Conservation (phyloP, 2,329 filamentous ascomycete genomes). For the Nemania sp. region DNA sequence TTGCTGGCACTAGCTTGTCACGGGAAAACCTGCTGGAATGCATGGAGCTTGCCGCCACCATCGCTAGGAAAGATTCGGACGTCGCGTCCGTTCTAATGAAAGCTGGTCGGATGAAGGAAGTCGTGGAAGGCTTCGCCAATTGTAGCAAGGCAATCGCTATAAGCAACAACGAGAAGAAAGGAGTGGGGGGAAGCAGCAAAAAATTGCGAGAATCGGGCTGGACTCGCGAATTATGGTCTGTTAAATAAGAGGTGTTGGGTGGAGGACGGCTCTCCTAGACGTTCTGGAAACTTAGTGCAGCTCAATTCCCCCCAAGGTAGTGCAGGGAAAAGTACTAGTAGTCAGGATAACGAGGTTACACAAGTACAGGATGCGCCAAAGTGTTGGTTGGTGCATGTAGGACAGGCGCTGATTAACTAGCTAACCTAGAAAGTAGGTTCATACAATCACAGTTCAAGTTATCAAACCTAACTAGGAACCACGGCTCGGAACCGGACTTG, state of each 20-base stretch:
- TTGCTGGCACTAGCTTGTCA: slow-evolving; percentile 72
- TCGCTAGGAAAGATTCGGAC: slow-evolving; percentile 72
- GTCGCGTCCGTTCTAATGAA: slow-evolving; percentile 66
- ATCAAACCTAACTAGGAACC: no score
- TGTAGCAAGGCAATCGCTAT: slow-evolving; percentile 73
- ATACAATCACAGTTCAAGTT: no score
- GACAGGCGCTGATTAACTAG: no score
- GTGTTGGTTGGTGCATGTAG: no score
- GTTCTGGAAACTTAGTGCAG: no score
- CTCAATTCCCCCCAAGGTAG: no score
- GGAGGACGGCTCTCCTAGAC: no score
- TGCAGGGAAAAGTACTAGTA: no score
- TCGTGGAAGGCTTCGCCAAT: slow-evolving; percentile 75
- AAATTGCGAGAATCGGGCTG: slow-evolving; percentile 65
- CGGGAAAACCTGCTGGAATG: slow-evolving; percentile 78
- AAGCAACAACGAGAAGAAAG: slow-evolving; percentile 58
- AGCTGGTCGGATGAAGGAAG: slow-evolving; percentile 70
- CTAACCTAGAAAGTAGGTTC: no score
- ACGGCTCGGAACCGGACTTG: no score
- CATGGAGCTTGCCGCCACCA: slow-evolving; percentile 79
- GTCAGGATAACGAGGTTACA: no score
- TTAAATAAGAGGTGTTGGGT: slow-evolving; percentile 46
- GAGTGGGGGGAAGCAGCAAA: slow-evolving; percentile 55
- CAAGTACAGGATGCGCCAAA: no score
- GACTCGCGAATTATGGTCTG: slow-evolving; percentile 65